Evolutionary conservation across 352 stramenopile species (phyloP).

Genomic region (Phytophthora nicotianae): DNA sequence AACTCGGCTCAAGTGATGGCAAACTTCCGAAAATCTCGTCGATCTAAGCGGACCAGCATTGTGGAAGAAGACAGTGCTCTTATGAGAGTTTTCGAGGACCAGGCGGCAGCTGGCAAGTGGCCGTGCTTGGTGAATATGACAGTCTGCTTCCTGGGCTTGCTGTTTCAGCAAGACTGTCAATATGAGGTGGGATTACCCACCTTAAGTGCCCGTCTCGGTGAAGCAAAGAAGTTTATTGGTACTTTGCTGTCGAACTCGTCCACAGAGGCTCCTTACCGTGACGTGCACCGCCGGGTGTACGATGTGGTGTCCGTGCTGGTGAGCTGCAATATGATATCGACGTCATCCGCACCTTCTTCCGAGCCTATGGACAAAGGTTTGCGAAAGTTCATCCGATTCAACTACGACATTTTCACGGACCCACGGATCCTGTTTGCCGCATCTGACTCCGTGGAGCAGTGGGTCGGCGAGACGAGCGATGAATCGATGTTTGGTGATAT

Average conservation of each 20-base stretch:
- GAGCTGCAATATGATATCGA: conserved; percentile 55
- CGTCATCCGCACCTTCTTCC: conserved; percentile 15
- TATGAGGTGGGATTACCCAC: conserved; percentile 30
- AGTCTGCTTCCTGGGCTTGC: conserved; percentile 53
- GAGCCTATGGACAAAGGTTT: conserved; percentile 28
- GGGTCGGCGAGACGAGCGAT: conserved; percentile 3
- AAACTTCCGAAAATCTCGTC: conserved; percentile 18
- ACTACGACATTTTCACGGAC: conserved; percentile 57
- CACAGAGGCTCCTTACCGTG: conserved; percentile 30
- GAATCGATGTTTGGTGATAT: conserved; percentile 7
- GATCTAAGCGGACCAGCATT: background rate
- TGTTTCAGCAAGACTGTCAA: conserved; percentile 52
- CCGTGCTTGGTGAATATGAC: conserved; percentile 62
- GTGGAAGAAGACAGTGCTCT: conserved; percentile 55
- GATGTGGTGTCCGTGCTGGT: conserved; percentile 68
- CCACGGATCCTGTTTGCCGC: conserved; percentile 34
- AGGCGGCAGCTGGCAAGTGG: conserved; percentile 53
- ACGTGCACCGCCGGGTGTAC: conserved; percentile 69
- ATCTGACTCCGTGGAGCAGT: conserved; percentile 6
- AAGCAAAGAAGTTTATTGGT: conserved; percentile 44
- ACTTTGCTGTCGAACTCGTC: conserved; percentile 20
- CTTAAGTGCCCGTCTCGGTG: conserved; percentile 53
- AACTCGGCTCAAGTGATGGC: conserved; percentile 29
- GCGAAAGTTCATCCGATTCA: conserved; percentile 64
- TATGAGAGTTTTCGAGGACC: conserved; percentile 51